A percentile compares a stretch with the other conserved stretches of the same genome.
phyloP scores from a whole-genome alignment of 768 basidiomycete genomes.

The Suillus occidentalis region DNA sequence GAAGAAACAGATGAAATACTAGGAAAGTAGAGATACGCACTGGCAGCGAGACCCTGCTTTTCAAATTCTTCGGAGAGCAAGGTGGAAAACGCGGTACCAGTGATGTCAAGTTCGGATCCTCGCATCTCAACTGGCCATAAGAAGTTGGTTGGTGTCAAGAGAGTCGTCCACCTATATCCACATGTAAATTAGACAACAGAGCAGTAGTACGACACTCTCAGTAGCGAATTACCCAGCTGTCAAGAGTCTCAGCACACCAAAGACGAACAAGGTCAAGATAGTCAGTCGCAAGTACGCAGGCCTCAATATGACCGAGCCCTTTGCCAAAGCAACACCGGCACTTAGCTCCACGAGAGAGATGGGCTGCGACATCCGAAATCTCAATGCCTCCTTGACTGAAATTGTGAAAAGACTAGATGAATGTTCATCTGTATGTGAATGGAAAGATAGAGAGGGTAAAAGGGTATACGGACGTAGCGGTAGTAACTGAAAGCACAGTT shows the following conservation, averaged over 20 bases:
- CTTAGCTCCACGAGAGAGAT: slow-evolving; percentile 16
- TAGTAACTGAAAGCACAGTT: background rate
- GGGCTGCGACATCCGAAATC: slow-evolving; percentile 12
- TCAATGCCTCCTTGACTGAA: slow-evolving; percentile 19
- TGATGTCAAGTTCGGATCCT: slow-evolving; percentile 13
- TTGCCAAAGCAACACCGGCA: slow-evolving; percentile 11
- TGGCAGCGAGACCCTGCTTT: slow-evolving; percentile 1
- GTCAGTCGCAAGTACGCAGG: slow-evolving; percentile 3
- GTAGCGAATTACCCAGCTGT: slow-evolving; percentile 14
- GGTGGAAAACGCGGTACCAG: slow-evolving; percentile 10
- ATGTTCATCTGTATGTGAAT: background rate
- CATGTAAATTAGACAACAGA: background rate
- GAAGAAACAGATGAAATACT: background rate
- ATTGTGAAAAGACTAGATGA: background rate
- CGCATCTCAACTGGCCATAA: background rate
- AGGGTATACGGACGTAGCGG: background rate
- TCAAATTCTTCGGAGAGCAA: slow-evolving; percentile 1
- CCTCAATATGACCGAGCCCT: slow-evolving; percentile 2
- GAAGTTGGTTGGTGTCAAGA: slow-evolving; percentile 12
- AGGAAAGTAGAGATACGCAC: slow-evolving; percentile 1
- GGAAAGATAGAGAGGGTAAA: background rate
- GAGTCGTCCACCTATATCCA: slow-evolving; percentile 14
- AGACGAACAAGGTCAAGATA: slow-evolving; percentile 9
- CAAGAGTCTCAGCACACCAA: slow-evolving; percentile 14
- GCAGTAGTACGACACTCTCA: background rate